phyloP scores from a whole-genome alignment of 2,329 filamentous ascomycete species.

The Phaeosphaeria sp. region DNA sequence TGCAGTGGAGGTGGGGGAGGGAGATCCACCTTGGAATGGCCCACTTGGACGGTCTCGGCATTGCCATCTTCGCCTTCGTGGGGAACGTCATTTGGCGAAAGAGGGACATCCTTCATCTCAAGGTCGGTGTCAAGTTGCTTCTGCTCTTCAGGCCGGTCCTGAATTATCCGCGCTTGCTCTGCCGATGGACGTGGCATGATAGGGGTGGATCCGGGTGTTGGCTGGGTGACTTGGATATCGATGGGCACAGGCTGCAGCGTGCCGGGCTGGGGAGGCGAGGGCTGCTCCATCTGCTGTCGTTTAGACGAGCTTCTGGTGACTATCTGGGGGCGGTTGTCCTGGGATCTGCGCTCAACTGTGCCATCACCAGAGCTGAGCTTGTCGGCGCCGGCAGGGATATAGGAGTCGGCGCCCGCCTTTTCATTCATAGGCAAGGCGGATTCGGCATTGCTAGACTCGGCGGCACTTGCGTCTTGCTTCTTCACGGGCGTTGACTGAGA shows the following conservation, averaged over 20 bases:
- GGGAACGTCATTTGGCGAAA: conserved; percentile 59
- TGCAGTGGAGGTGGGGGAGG: conserved; percentile 63
- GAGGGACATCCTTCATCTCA: conserved; percentile 69
- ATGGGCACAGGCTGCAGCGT: conserved; percentile 44
- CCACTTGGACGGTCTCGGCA: conserved; percentile 30
- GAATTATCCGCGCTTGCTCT: conserved; percentile 52
- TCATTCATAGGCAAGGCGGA: conserved; percentile 55
- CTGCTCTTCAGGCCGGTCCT: conserved; percentile 58
- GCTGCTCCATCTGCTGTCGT: conserved; percentile 37
- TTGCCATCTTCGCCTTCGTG: conserved; percentile 40
- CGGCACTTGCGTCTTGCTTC: conserved; percentile 48
- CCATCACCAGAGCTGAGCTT: conserved; percentile 29
- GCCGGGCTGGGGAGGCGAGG: conserved; percentile 41
- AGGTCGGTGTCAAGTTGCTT: conserved; percentile 61
- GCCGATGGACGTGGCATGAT: conserved; percentile 43
- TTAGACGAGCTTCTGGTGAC: conserved; percentile 43
- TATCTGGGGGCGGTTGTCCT: conserved; percentile 32
- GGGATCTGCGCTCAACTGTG: conserved; percentile 27
- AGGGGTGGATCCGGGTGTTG: conserved; percentile 52
- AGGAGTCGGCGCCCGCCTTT: conserved; percentile 43
- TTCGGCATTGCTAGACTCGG: conserved; percentile 53
- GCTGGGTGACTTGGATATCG: conserved; percentile 52
- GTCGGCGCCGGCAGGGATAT: conserved; percentile 28
- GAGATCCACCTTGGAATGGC: conserved; percentile 54
- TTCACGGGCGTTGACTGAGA: conserved; percentile 59